Conservation (phyloP, 2,329 filamentous ascomycete genomes). For the Epichloe uncinata region DNA sequence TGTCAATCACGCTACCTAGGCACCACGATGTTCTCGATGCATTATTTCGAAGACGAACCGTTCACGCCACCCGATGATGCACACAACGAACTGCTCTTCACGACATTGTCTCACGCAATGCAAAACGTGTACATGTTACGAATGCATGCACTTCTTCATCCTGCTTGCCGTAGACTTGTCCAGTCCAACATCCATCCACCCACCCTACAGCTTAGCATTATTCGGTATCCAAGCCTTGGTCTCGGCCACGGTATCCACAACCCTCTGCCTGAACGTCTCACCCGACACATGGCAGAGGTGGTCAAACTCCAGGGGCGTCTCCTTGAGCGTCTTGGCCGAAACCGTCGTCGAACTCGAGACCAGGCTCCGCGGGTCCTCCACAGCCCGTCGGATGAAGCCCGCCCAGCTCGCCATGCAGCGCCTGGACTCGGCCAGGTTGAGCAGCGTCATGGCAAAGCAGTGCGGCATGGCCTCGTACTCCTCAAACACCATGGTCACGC, state of each 20-base stretch:
- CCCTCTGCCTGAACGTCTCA: conserved; percentile 27
- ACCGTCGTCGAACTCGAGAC: conserved; percentile 30
- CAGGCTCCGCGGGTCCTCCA: conserved; percentile 21
- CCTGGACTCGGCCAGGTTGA: conserved; percentile 27
- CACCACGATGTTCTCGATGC: too few relatives aligned
- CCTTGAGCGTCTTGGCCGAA: conserved; percentile 37
- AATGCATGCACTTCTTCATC: too few relatives aligned
- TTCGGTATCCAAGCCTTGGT: conserved; percentile 4
- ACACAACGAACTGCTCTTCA: too few relatives aligned
- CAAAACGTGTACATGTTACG: too few relatives aligned
- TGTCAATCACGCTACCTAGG: too few relatives aligned
- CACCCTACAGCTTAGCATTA: conserved; percentile 18
- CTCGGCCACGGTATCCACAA: conserved; percentile 17
- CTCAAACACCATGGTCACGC: conserved; percentile 50
- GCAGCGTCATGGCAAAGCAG: conserved; percentile 50
- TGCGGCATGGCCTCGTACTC: conserved; percentile 76
- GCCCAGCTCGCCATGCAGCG: conserved; percentile 44
- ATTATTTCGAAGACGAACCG: too few relatives aligned
- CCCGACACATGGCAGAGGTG: conserved; percentile 29
- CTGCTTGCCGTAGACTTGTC: too few relatives aligned
- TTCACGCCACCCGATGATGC: too few relatives aligned
- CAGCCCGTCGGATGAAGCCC: conserved; percentile 36
- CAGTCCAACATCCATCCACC: background rate
- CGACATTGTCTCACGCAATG: too few relatives aligned
- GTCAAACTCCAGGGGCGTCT: conserved; percentile 30